Evolutionary conservation across 1,284 basidiomycete genomes (phyloP), one percentile per base, ranked within the genome.

Genomic region (Golubevia pallescens): DNA sequence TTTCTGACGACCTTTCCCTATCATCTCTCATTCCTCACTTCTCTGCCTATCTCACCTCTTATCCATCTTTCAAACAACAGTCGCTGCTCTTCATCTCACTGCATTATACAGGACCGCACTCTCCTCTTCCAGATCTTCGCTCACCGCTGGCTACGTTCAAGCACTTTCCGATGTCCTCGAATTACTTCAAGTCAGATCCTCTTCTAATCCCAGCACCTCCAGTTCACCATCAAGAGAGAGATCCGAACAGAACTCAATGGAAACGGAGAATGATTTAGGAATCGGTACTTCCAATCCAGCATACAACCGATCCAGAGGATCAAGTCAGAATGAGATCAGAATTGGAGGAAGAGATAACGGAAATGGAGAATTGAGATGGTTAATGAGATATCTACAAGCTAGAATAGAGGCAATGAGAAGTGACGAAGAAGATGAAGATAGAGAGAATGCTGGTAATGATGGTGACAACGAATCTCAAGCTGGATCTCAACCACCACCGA

Each of bases 101-200:
- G 73, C 70, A 6, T 66, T 74, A 1, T 74, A 74, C 21, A 28
- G 70, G 0, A 65, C 71, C 23, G 68, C 70, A 7, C 67, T 74
- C 28, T 63, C 66, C 16, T 64, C 61, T 21, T 62, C 56, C 16
- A 72, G 70, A 20, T 28, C 66, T 3, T 68, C 68, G 16, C 73
- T 69, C 24, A 68, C 71, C 20, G 71, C 67, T 20, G 73, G 73
- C 0, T 74, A 74, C 28, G 64, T 65, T 23, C 68, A 74, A 62
- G 73, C 70, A 13, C 32, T 74, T 32, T 66, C 66, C 20, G 70
- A 74, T 57, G 68, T 74, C 16, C 54, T 74, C n/a, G 73, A 74
- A 28, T 28, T 74, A n/a, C 67, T 70, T 66, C 63, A 69, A 1
- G 65, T 19, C 58, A 60, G 58, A n/a, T 58, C 57, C n/a, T 58